Evolutionary conservation across 2,329 filamentous ascomycete species (phyloP), one percentile per base, ranked within the genome.

Genomic region (Gnomoniopsis smithogilvyi): DNA sequence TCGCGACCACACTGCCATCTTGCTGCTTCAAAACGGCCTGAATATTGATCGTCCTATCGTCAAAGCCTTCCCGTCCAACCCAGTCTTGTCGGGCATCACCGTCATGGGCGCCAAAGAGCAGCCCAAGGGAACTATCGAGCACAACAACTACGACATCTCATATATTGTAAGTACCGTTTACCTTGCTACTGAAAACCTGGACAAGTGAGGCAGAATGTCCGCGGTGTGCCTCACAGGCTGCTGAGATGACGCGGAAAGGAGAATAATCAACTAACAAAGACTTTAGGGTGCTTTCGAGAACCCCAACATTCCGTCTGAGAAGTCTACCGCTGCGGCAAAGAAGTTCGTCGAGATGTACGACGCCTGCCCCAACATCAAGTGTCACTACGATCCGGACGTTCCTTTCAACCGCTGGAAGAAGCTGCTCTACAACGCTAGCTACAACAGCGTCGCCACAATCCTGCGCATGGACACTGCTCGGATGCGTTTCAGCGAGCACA

Each of bases 21-120:
- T 86, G 0, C 75, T 88, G 7, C 71, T 84, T 6, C 85, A 88
- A 62, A 88, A 88, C 65, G 85, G 85, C 0, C 70, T 87, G n/a
- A 84, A 86, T 64, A 87, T 87, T 62, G 82, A 87, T 63, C 77
- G 75, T 46, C 81, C 83, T 0, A 66, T 87, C 21, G 66, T 81
- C 19, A 58, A 66, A 0, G 68, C 70, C 0, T 85, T 85, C 64
- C 82, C 83, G 0, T 59, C 67, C 3, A 86, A 83, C 60, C 67
- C 77, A 0, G 65, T 85, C 7, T 72, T 87, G 1, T 81, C 78
- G 3, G 81, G 81, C 3, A 75, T 86, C 10, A 78, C 76, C 2
- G 71, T 80, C 53, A 83, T 82, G 56, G 80, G 81, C 26, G 76
- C 80, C 2, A 76, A 77, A 3, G 81, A 86, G 64, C 70, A 66